Conservation (phyloP, 2,329 filamentous ascomycete genomes). For the Fusarium compactum region DNA sequence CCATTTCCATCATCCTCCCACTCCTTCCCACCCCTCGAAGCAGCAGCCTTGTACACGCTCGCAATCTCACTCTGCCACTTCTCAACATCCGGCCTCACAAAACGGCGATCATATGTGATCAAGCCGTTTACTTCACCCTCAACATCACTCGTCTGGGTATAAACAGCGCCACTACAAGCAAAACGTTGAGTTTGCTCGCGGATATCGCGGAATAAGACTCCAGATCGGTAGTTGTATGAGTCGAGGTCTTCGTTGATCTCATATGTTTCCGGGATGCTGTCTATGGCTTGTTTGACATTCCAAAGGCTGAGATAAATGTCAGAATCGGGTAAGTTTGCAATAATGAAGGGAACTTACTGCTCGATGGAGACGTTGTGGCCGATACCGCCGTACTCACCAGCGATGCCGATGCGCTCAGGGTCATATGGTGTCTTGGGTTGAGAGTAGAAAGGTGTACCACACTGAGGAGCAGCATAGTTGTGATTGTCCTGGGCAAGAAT, state of each 20-base stretch:
- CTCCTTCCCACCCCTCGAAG: constrained; percentile 37
- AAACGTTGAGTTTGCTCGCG: constrained; percentile 70
- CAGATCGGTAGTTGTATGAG: constrained; percentile 75
- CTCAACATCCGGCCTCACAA: constrained; percentile 66
- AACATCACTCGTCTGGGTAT: constrained; percentile 80
- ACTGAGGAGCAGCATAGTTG: constrained; percentile 78
- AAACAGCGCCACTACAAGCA: constrained; percentile 75
- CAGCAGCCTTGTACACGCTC: constrained; percentile 68
- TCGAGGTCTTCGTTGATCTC: constrained; percentile 70
- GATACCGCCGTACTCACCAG: constrained; percentile 78
- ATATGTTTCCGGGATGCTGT: constrained; percentile 74
- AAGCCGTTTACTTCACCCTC: constrained; percentile 81
- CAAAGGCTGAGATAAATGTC: constrained; percentile 63
- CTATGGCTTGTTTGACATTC: constrained; percentile 70
- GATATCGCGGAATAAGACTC: constrained; percentile 70
- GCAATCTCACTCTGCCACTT: constrained; percentile 73
- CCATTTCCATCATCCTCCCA: not conserved
- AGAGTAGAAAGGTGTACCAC: constrained; percentile 76
- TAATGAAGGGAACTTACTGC: not conserved
- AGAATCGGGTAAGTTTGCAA: not conserved
- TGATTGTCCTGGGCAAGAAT: constrained; percentile 67
- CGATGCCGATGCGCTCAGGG: constrained; percentile 71
- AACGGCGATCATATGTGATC: constrained; percentile 74
- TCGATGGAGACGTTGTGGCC: constrained; percentile 73
- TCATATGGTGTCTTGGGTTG: constrained; percentile 67